phyloP scores from a whole-genome alignment of 208 protist species.

The Leishmania tropica region DNA sequence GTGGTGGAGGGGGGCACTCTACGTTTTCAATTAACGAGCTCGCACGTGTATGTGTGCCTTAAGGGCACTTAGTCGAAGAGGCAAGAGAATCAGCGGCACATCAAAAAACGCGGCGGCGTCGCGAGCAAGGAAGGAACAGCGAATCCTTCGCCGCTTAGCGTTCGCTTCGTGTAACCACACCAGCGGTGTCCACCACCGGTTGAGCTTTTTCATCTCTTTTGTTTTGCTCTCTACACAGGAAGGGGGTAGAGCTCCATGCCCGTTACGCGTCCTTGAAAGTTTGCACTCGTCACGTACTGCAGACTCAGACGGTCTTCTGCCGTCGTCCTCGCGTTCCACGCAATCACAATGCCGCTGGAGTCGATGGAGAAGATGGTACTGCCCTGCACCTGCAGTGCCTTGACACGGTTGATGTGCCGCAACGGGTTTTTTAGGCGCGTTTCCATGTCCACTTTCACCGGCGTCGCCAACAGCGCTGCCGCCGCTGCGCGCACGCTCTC shows the following conservation, averaged over 20 bases:
- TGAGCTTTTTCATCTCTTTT: background rate
- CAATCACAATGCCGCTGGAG: slow-evolving; percentile 56
- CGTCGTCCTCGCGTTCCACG: slow-evolving; percentile 26
- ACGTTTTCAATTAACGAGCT: background rate
- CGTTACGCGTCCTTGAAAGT: slow-evolving; percentile 75
- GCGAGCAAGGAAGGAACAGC: background rate
- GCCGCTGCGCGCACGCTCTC: slow-evolving; percentile 19
- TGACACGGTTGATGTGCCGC: slow-evolving; percentile 59
- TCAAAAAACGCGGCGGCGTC: background rate
- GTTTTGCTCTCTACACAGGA: slow-evolving; percentile 2
- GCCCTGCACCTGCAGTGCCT: slow-evolving; percentile 31
- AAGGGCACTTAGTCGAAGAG: background rate
- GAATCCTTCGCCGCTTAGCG: background rate
- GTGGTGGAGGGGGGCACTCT: background rate
- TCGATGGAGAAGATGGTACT: slow-evolving; percentile 64
- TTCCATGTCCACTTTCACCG: slow-evolving; percentile 30
- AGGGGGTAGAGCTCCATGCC: slow-evolving; percentile 41
- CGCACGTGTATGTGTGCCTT: background rate
- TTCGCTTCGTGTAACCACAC: background rate
- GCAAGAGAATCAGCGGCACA: background rate
- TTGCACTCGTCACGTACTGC: slow-evolving; percentile 62
- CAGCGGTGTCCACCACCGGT: background rate
- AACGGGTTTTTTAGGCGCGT: slow-evolving; percentile 50
- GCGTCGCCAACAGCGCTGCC: slow-evolving; percentile 20
- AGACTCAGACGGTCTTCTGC: slow-evolving; percentile 8